These are phyloP conservation scores for Nyssa sinensis DNA, from an alignment of 148 eudicot genomes.

Conservation along the genomic window DNA sequence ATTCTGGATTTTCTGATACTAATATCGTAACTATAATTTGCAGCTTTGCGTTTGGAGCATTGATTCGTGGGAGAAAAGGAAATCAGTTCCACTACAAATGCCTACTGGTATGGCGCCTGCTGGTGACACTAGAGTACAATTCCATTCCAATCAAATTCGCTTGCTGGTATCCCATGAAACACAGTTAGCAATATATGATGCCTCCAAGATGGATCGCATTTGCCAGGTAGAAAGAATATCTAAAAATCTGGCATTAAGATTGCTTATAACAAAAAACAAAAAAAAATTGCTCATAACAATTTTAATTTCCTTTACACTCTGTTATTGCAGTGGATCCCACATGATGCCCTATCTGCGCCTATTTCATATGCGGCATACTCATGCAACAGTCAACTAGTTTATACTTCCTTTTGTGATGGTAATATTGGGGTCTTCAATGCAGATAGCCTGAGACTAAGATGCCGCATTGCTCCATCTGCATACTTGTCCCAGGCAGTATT, in stretches of 20 bases:
- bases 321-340: conserved; percentile 65
- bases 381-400: conserved; percentile 66
- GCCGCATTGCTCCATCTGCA: conserved; percentile 63
- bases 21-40: background rate
- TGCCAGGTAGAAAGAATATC: conserved; percentile 44
- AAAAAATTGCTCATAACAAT: too few species aligned
- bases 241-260: background rate
- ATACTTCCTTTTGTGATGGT: conserved; percentile 62
- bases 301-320: background rate
- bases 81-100: conserved; percentile 52
- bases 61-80: conserved; percentile 69
- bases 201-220: conserved; percentile 70
- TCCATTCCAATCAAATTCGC: conserved; percentile 66
- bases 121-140: conserved; percentile 70
- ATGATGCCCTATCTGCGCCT: conserved; percentile 58
- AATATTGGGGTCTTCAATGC: conserved; percentile 67
- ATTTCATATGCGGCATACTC: conserved; percentile 66
- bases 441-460: conserved; percentile 57
- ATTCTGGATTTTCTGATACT: background rate
- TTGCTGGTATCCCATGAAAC: conserved; percentile 69
- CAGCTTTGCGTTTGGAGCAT: conserved; percentile 75
- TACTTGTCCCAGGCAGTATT: conserved; percentile 54
- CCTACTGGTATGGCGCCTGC: conserved; percentile 62
- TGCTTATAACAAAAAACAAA: background rate
- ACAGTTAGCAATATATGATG: conserved; percentile 72